phyloP scores from a whole-genome alignment of 1,284 basidiomycete species.

The Laetiporus sulphureus region DNA sequence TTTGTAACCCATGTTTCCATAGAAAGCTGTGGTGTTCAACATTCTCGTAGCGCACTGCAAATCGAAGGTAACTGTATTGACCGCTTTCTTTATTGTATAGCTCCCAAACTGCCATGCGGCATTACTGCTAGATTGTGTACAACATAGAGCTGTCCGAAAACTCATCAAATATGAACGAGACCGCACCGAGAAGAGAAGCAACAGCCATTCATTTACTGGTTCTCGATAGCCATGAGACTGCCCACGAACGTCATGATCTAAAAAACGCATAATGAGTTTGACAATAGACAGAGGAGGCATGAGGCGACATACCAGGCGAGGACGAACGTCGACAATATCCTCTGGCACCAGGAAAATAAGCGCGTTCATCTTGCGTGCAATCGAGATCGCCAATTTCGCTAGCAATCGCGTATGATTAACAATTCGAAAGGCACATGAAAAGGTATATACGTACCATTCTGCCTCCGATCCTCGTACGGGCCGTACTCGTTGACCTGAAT shows the following conservation, averaged over 20 bases:
- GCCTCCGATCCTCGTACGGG: conserved; percentile 82
- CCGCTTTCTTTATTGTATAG: no score
- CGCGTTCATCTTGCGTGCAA: conserved; percentile 95
- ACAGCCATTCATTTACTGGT: conserved; percentile 1
- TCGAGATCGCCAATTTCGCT: conserved; percentile 97
- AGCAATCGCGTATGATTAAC: conserved; percentile 3
- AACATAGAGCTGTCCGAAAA: background rate
- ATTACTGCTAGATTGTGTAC: no score
- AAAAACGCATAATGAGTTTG: conserved; percentile 4
- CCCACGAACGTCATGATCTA: conserved; percentile 47
- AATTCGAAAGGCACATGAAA: background rate
- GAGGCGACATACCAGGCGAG: conserved; percentile 65
- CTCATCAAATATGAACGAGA: background rate
- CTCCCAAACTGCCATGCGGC: no score
- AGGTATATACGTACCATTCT: conserved; percentile 67
- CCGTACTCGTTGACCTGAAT: conserved; percentile 58
- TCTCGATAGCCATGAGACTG: conserved; percentile 29
- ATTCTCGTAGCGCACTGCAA: no score
- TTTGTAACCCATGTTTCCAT: no score
- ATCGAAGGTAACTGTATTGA: no score
- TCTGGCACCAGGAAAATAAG: conserved; percentile 98
- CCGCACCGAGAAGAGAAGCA: background rate
- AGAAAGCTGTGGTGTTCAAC: no score
- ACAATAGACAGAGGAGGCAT: background rate
- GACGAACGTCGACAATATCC: conserved; percentile 86